phyloP scores from a whole-genome alignment of 305 asterid species.

The Solanum hybrid region DNA sequence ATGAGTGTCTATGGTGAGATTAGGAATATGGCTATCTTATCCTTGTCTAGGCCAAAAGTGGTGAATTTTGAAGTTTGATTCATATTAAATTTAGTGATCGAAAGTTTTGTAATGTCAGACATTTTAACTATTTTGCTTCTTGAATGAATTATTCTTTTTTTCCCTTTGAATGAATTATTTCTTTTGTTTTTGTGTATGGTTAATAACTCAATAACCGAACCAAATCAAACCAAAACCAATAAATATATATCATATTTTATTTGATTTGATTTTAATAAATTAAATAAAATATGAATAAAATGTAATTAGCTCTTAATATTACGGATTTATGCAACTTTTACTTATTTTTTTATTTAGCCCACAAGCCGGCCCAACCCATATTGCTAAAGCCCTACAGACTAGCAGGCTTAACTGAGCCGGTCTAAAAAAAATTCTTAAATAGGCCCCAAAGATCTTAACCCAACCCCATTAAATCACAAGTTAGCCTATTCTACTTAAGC shows the following conservation, averaged over 20 bases:
- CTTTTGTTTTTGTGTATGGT: not conserved
- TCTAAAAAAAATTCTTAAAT: not conserved
- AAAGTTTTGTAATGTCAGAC: not conserved
- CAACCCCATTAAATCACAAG: not conserved
- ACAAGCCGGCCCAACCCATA: not conserved
- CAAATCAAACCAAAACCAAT: not conserved
- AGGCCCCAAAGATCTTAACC: not conserved
- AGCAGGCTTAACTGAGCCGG: not conserved
- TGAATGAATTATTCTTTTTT: not conserved
- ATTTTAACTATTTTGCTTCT: not conserved
- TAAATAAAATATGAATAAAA: no score
- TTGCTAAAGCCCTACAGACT: not conserved
- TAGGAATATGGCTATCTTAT: not conserved
- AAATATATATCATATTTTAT: no score
- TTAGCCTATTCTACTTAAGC: not conserved
- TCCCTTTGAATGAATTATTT: not conserved
- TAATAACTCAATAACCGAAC: not conserved
- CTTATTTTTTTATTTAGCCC: not conserved
- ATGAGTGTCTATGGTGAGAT: not conserved
- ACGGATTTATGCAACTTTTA: not conserved
- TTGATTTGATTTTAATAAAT: not conserved
- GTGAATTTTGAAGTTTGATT: not conserved
- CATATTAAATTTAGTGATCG: not conserved
- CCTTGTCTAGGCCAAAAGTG: not conserved
- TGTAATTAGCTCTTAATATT: not conserved